phyloP scores from a whole-genome alignment of 441 rosid species.

The Euphorbia celastroides region DNA sequence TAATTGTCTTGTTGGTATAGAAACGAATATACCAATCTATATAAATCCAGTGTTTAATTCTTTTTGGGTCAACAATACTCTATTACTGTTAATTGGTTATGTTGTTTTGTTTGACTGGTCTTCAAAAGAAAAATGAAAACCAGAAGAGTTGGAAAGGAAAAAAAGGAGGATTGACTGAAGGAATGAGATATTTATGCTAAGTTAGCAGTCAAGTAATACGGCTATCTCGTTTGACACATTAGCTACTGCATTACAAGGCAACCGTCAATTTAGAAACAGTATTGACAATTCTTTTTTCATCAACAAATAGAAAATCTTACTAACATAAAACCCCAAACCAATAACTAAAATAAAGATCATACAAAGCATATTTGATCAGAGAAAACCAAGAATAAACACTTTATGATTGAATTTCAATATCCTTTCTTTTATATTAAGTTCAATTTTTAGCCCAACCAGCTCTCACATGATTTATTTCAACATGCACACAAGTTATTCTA shows the following conservation, averaged over 20 bases:
- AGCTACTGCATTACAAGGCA: not conserved
- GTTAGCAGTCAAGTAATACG: constrained; percentile 38
- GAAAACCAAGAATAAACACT: no score
- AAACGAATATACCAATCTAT: not conserved
- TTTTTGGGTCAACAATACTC: not conserved
- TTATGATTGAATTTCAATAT: no score
- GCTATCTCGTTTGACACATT: constrained; percentile 37
- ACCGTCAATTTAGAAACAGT: not conserved
- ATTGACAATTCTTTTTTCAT: not conserved
- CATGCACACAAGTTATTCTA: no score
- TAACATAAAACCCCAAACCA: no score
- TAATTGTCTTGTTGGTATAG: constrained; percentile 17
- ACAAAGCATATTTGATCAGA: no score
- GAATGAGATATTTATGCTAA: not conserved
- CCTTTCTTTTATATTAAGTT: no score
- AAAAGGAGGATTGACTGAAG: not conserved
- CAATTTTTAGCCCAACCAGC: no score
- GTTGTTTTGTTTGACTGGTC: not conserved
- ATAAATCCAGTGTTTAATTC: not conserved
- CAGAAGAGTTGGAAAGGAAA: not conserved
- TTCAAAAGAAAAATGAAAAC: not conserved
- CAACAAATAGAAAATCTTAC: no score
- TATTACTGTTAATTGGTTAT: not conserved
- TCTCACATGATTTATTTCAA: no score
- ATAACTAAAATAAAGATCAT: no score